These are phyloP conservation scores for Diplodia intermedia DNA, from an alignment of 2,329 filamentous ascomycete genomes.

Conservation along the genomic window DNA sequence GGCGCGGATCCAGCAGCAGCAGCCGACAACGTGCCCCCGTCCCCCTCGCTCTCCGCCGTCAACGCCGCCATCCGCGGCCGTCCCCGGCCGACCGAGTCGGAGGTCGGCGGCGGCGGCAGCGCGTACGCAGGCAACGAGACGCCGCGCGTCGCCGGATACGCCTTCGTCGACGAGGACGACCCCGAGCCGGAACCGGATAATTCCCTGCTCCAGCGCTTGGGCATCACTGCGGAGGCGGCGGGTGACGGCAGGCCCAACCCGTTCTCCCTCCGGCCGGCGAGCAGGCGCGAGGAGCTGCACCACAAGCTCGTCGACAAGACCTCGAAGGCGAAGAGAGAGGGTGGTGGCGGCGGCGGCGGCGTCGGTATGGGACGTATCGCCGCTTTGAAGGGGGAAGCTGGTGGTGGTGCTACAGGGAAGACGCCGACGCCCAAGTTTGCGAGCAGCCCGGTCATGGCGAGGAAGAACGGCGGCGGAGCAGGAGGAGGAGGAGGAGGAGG, in stretches of 20 bases:
- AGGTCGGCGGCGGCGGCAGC: conserved; percentile 35
- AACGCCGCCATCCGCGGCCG: conserved; percentile 82
- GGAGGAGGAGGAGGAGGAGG: conserved; percentile 34
- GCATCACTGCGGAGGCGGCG: conserved; percentile 20
- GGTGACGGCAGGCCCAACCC: conserved; percentile 60
- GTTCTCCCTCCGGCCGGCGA: conserved; percentile 78
- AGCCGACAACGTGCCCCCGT: conserved; percentile 61
- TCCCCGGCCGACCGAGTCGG: conserved; percentile 54
- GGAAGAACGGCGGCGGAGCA: conserved; percentile 49
- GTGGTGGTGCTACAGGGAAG: conserved; percentile 36
- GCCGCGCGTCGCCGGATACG: conserved; percentile 89
- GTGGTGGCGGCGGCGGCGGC: not conserved
- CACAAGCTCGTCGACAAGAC: conserved; percentile 78
- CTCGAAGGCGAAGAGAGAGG: not conserved
- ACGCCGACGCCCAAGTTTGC: conserved; percentile 72
- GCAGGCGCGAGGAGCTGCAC: conserved; percentile 80
- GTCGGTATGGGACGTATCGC: conserved; percentile 5
- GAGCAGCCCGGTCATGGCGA: conserved; percentile 54
- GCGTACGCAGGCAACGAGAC: conserved; percentile 73
- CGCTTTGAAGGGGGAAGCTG: not conserved
- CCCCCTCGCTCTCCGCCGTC: conserved; percentile 82
- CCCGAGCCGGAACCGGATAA: conserved; percentile 63
- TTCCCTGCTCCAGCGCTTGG: conserved; percentile 82
- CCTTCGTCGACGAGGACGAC: conserved; percentile 70
- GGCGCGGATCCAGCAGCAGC: conserved; percentile 31